Base-by-base conservation (phyloP, 192 early-diverging fungal genomes). In the Coemansia sp. region DNA sequence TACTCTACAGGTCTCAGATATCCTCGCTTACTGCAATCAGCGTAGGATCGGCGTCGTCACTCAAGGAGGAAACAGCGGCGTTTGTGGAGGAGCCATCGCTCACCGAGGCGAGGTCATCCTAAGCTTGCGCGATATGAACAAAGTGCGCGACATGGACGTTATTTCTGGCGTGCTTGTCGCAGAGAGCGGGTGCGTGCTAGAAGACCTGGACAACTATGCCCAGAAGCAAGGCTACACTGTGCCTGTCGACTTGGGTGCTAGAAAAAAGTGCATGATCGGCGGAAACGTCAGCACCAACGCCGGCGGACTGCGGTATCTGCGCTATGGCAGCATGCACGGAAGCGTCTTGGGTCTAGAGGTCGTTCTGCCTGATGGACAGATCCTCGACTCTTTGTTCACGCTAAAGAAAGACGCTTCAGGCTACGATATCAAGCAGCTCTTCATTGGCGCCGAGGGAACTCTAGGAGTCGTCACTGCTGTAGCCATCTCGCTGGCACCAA, bases 231-330 rank as follows among this genome's bases (percentile, higher is more conserved):
- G 95, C 1, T 94, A 89, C 76, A 95, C 94, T 64, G 92, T 97
- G 91, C 97, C 97, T 2, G 84, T 99, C 31, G 97, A 97, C 87
- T 75, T 95, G 66, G 94, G 92, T 33, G 90, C 91, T 8, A 90
- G 91, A 75, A 90, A 90, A 24, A 92, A 88, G 62, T 98, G 96
- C 86, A 94, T 96, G 79, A 95, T 99, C 66, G 98, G 98, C 46
- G 98, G 98, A 33, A 99, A 99, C 68, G 92, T 99, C 18, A 93
- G 96, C 49, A 99, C 96, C 11, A 98, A 95, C 78, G 98, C 98
- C 18, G 98, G 98, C 43, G 98, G 98, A 7, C 78, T 99, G 68
- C 89, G 98, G 34, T 87, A 95, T 39, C 80, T 99, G 68, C 92
- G 98, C 49, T 99, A 99, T 76, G 98, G 98, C 47, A 93, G 90